phyloP scores from a whole-genome alignment of 2,329 filamentous ascomycete genomes.

The Zymoseptoria passerinii region DNA sequence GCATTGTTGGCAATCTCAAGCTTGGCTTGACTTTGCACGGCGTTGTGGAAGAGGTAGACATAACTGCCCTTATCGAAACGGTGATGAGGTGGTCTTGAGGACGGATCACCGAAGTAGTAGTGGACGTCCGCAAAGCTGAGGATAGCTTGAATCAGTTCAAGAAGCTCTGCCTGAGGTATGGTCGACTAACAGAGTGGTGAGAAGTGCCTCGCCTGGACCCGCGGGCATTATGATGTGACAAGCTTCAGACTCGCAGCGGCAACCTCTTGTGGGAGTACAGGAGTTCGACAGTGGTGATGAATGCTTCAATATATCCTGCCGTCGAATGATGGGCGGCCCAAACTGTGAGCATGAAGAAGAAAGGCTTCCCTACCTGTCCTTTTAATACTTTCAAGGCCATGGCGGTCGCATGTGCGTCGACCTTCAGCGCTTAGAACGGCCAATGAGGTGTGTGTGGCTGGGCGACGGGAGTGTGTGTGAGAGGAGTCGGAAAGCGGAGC shows the following conservation, averaged over 20 bases:
- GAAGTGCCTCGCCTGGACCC: constrained; percentile 39
- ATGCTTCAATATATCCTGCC: constrained; percentile 20
- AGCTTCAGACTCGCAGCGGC: constrained; percentile 9
- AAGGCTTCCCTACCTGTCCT: background rate
- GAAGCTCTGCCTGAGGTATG: background rate
- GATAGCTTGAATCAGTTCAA: background rate
- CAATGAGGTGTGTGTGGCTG: constrained; percentile 1
- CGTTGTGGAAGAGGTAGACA: constrained; percentile 70
- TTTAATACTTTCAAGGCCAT: background rate
- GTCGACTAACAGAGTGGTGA: constrained; percentile 39
- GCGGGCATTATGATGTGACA: constrained; percentile 35
- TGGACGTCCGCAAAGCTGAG: constrained; percentile 67
- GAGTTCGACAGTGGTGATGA: constrained; percentile 21
- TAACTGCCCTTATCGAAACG: constrained; percentile 74
- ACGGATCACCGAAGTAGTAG: constrained; percentile 66
- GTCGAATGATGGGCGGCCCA: constrained; percentile 10
- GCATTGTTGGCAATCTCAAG: constrained; percentile 69
- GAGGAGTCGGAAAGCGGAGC: background rate
- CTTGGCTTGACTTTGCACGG: constrained; percentile 57
- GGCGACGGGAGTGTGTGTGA: background rate
- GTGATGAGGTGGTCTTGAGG: constrained; percentile 62
- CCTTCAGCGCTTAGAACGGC: constrained; percentile 4
- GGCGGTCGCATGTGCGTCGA: background rate
- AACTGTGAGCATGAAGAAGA: constrained; percentile 7
- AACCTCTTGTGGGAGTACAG: constrained; percentile 17